A percentile compares a stretch with the other conserved stretches of the same genome.
These are phyloP conservation scores for Pseudocercospora musae DNA, from an alignment of 2,329 filamentous ascomycete species.

Conservation along the genomic window DNA sequence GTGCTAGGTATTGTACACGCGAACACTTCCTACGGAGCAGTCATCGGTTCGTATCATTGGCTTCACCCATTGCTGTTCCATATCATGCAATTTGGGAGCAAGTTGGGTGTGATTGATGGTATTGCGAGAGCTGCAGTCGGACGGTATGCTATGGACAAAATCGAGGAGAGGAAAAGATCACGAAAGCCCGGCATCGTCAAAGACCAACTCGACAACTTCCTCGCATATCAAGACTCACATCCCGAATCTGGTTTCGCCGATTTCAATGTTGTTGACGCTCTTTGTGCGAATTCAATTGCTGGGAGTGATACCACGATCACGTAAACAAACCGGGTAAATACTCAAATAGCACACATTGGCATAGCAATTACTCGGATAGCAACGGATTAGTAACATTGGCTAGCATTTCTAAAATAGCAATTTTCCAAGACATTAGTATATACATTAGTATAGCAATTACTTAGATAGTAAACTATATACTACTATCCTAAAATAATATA, in stretches of 20 bases:
- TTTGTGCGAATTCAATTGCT: conserved; percentile 15
- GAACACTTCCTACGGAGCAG: background rate
- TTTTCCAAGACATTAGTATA: too few species aligned
- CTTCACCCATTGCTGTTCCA: conserved; percentile 33
- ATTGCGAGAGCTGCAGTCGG: conserved; percentile 26
- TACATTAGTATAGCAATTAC: too few species aligned
- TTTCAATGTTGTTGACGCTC: conserved; percentile 35
- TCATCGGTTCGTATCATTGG: background rate
- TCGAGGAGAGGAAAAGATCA: background rate
- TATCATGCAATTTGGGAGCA: conserved; percentile 38
- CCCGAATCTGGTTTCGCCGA: conserved; percentile 37
- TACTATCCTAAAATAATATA: too few species aligned
- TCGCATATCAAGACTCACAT: conserved; percentile 36
- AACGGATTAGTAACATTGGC: too few species aligned
- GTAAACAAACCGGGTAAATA: too few species aligned
- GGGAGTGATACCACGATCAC: conserved; percentile 35
- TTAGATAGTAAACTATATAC: too few species aligned
- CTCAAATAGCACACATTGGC: too few species aligned
- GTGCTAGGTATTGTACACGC: background rate
- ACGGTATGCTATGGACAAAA: conserved; percentile 6
- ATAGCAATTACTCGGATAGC: too few species aligned
- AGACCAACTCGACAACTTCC: conserved; percentile 35
- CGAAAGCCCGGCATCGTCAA: conserved; percentile 31
- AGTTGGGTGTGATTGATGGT: conserved; percentile 30
- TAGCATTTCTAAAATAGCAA: too few species aligned